phyloP scores from a whole-genome alignment of 163 green algal genomes.

The Coccomyxa subellipsoidea region DNA sequence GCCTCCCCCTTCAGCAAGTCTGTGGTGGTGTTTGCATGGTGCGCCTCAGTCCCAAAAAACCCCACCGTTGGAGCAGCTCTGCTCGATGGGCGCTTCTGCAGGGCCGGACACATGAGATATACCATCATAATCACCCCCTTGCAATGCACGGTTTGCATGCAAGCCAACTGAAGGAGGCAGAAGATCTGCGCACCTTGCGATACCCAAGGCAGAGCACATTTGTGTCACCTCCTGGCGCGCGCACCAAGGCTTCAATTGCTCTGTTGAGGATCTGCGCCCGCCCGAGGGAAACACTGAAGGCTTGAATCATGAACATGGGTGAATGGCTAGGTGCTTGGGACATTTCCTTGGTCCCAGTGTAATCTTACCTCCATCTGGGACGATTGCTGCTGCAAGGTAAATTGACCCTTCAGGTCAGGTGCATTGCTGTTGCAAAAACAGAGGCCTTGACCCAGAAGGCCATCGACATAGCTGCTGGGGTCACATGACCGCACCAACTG shows the following conservation, averaged over 20 bases:
- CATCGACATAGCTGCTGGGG: not conserved
- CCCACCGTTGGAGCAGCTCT: not conserved
- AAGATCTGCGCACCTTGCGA: not conserved
- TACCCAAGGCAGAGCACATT: not conserved
- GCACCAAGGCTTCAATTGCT: not conserved
- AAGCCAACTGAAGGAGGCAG: not conserved
- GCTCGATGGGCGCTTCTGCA: not conserved
- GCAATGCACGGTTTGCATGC: no score
- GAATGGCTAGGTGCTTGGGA: not conserved
- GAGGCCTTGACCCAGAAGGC: not conserved
- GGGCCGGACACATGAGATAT: not conserved
- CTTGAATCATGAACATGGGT: not conserved
- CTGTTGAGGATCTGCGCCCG: not conserved
- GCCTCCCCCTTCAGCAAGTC: constrained; percentile 26
- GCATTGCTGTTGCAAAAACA: not conserved
- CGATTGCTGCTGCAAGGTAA: constrained; percentile 2
- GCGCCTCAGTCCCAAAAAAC: constrained; percentile 12
- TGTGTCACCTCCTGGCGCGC: not conserved
- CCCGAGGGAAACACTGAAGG: not conserved
- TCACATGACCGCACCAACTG: not conserved
- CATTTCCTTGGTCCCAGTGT: no score
- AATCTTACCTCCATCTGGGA: not conserved
- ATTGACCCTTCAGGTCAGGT: not conserved
- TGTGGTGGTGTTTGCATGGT: constrained; percentile 35
- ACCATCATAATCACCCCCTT: not conserved